phyloP scores from a whole-genome alignment of 1,284 basidiomycete species.

The Wallemia mellicola region DNA sequence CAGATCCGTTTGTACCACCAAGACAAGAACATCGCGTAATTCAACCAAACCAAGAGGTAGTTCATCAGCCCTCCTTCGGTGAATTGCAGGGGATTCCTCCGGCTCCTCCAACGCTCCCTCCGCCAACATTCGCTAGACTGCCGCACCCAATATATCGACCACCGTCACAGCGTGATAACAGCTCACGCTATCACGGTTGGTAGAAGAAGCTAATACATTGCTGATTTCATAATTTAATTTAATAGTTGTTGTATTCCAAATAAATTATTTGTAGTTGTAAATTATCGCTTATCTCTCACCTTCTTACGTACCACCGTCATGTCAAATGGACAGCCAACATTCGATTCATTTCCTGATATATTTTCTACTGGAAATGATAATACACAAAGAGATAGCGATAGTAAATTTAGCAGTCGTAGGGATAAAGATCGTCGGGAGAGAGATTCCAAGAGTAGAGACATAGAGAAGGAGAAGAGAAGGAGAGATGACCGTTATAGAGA shows the following conservation, averaged over 20 bases:
- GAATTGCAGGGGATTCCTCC: no score
- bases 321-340: background rate
- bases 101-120: background rate
- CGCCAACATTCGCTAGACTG: background rate
- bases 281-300: background rate
- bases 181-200: no score
- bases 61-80: no score
- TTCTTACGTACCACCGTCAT: background rate
- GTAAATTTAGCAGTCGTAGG: background rate
- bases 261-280: background rate
- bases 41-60: no score
- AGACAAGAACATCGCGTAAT: no score
- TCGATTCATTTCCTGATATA: background rate
- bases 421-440: background rate
- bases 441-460: background rate
- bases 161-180: background rate
- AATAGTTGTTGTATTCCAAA: background rate
- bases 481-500: no score
- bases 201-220: background rate
- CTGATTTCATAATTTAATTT: background rate
- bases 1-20: no score
- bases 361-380: background rate
- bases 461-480: background rate
- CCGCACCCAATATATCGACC: background rate
- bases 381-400: background rate